Evolutionary conservation across 2,329 filamentous ascomycete species (phyloP).

Genomic region (Scolecobasidium constrictum): DNA sequence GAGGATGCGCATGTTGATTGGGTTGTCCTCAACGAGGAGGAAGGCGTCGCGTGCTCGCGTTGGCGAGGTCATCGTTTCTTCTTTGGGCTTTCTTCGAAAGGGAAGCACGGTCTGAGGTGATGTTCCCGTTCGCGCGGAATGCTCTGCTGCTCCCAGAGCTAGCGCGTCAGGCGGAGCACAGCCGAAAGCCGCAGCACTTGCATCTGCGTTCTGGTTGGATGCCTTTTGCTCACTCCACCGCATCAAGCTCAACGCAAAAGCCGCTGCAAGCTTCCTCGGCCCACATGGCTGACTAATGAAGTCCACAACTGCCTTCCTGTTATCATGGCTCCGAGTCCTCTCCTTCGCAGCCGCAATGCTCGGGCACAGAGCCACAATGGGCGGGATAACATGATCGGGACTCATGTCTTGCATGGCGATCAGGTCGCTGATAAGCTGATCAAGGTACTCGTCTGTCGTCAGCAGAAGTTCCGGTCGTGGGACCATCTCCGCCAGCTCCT

Average conservation of each 20-base stretch:
- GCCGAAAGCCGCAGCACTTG: no score
- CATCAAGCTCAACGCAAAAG: background rate
- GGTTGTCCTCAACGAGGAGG: slow-evolving; percentile 28
- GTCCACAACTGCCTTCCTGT: background rate
- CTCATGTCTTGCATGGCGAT: background rate
- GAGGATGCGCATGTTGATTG: slow-evolving; percentile 26
- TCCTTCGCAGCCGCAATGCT: background rate
- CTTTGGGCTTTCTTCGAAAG: no score
- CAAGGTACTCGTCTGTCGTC: background rate
- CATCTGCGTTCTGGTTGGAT: no score
- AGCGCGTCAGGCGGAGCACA: no score
- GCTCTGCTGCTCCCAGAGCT: no score
- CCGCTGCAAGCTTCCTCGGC: slow-evolving; percentile 1
- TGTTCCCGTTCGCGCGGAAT: no score
- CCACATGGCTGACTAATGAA: slow-evolving; percentile 6
- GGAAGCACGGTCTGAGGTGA: no score
- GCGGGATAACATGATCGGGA: background rate
- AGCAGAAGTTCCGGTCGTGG: background rate
- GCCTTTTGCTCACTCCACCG: background rate
- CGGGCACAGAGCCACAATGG: background rate
- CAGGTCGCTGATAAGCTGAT: background rate
- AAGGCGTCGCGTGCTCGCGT: slow-evolving; percentile 7
- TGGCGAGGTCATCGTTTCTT: no score
- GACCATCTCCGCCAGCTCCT: background rate
- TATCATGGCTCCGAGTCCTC: background rate